A percentile compares a stretch with the other conserved stretches of the same genome.
phyloP scores from a whole-genome alignment of 83 land plant species.

The Picea abies region DNA sequence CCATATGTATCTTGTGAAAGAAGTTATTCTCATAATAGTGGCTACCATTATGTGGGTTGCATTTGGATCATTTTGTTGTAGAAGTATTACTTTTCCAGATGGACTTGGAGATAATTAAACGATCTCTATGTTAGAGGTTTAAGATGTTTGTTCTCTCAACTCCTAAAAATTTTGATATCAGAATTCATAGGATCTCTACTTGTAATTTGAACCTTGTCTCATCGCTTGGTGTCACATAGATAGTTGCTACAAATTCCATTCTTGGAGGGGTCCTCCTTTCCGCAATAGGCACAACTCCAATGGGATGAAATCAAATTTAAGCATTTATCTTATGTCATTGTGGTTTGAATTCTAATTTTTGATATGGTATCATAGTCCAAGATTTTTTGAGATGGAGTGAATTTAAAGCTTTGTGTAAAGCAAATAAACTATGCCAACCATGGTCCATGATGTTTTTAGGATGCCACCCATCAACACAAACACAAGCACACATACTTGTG shows the following conservation, averaged over 20 bases:
- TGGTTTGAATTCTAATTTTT: no score
- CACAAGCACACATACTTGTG: no score
- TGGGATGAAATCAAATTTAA: no score
- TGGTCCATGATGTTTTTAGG: no score
- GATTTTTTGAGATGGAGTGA: no score
- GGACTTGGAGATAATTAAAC: conserved; percentile 59
- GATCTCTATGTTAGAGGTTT: background rate
- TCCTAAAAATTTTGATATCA: conserved; percentile 30
- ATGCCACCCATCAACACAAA: no score
- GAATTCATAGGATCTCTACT: conserved; percentile 42
- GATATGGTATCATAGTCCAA: no score
- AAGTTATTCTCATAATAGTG: conserved; percentile 96
- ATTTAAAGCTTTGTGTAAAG: no score
- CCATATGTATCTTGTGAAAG: conserved; percentile 86
- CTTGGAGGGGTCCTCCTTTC: conserved; percentile 89
- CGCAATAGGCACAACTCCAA: no score
- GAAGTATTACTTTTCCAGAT: conserved; percentile 88
- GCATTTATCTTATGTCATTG: no score
- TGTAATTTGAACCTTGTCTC: conserved; percentile 83
- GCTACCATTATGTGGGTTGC: conserved; percentile 98
- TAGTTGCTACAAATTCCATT: conserved; percentile 95
- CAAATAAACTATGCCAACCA: no score
- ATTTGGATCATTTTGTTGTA: conserved; percentile 83
- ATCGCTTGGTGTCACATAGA: conserved; percentile 85
- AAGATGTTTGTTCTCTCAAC: conserved; percentile 70